Conservation (phyloP, 2,329 filamentous ascomycete species). For the Fusarium keratoplasticum region DNA sequence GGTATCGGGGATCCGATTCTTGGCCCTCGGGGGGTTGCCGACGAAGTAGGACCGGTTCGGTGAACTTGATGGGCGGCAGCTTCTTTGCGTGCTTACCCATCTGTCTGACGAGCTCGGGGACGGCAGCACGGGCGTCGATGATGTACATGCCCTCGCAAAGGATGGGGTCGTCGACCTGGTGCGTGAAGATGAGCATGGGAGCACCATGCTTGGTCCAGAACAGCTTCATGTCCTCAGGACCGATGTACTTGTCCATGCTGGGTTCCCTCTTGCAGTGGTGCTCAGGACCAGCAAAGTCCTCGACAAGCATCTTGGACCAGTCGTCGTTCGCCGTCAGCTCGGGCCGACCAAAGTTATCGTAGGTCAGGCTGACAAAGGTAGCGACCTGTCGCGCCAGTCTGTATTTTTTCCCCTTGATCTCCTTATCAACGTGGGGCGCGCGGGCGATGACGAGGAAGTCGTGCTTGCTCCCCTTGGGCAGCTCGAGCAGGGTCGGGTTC, state of each 20-base stretch:
- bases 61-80: constrained; percentile 32
- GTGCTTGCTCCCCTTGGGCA: constrained; percentile 35
- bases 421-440: constrained; percentile 33
- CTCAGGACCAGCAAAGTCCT: constrained; percentile 35
- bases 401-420: constrained; percentile 36
- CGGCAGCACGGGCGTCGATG: constrained; percentile 33
- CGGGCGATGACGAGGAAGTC: constrained; percentile 38
- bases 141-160: constrained; percentile 40
- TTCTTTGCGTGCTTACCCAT: constrained; percentile 34
- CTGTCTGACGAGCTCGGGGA: constrained; percentile 28
- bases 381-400: constrained; percentile 35
- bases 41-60: constrained; percentile 29
- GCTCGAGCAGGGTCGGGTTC: constrained; percentile 37
- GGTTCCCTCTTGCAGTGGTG: constrained; percentile 39
- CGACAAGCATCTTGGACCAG: constrained; percentile 38
- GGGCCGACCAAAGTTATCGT: constrained; percentile 33
- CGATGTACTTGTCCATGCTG: constrained; percentile 41
- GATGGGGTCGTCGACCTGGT: constrained; percentile 38
- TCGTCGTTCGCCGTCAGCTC: constrained; percentile 29
- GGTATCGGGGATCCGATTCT: constrained; percentile 27
- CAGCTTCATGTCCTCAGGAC: constrained; percentile 40
- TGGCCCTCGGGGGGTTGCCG: constrained; percentile 30
- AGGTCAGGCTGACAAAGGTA: constrained; percentile 34
- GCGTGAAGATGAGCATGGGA: constrained; percentile 39
- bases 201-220: constrained; percentile 40